Evolutionary conservation across 2,329 filamentous ascomycete genomes (phyloP), one percentile per base, ranked within the genome.

Genomic region (Akanthomyces uredinophilus): DNA sequence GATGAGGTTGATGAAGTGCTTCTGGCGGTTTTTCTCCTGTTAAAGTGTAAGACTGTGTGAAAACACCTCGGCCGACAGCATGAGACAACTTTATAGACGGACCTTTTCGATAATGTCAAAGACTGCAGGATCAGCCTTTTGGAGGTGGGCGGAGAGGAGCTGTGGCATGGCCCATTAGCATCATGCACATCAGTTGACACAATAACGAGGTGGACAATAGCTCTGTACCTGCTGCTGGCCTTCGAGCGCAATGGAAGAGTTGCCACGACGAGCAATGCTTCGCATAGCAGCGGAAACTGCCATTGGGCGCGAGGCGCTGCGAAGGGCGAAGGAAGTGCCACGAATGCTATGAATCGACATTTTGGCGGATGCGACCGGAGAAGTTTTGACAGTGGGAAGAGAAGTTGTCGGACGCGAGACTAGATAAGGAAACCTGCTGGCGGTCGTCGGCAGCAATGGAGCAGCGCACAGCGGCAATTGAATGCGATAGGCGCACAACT

Each of bases 1-100:
- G 68, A 96, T 96, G 63, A 96, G 83, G 77, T 98, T 98, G 80
- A 99, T 96, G 72, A 97, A 99, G 77, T 98, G 92, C 78, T 96
- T 96, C 77, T 99, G 95, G 68, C 95, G 86, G 68, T 84, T 85
- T 85, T 98, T 98, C 82, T 99, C 95, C 91, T 96, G 41, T 13
- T 54, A 18, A 27, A 32, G 22, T 14, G 35, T 39, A 55, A 43
- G 47, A n/a, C 22, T 8, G 24, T 7, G 3, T 41, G 32, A 20
- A 2, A 58, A 11, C 13, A n/a, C 29, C 24, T 52, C 50, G 27
- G 14, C 14, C n/a, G n/a, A 54, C 29, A 41, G 14, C 10, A 27
- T 16, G n/a, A 16, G 27, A 13, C 27, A 16, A 5, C 50, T 10
- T 18, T 5, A n/a, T n/a, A 29, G 66, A 41, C 64, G 11, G 46